Conservation (phyloP, 106 monocot genomes). For the Vanilla planifolia region DNA sequence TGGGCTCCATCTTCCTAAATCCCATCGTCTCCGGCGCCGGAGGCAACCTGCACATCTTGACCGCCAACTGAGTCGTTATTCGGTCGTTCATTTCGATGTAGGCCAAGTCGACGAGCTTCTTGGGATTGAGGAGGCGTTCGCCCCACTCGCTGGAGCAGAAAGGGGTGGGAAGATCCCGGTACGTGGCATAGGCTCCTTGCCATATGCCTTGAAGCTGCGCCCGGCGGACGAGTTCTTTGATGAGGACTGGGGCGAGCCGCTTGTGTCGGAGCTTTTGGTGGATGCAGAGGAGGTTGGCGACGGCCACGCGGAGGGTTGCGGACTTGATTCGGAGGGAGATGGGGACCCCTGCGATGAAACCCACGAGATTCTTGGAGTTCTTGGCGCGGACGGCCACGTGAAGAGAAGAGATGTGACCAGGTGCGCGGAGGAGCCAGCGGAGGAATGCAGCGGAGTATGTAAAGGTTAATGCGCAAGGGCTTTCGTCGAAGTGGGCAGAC, state of each 20-base stretch:
- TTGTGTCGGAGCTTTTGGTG: slow-evolving; percentile 75
- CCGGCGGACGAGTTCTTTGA: slow-evolving; percentile 53
- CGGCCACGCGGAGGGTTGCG: slow-evolving; percentile 45
- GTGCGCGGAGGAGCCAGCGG: slow-evolving; percentile 65
- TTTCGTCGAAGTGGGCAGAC: slow-evolving; percentile 60
- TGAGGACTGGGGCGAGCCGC: slow-evolving; percentile 63
- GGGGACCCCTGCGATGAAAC: slow-evolving; percentile 70
- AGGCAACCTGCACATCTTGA: too few species aligned
- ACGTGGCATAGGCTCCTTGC: slow-evolving; percentile 64
- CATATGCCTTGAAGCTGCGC: slow-evolving; percentile 57
- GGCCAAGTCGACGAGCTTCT: slow-evolving; percentile 65
- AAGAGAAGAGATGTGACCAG: slow-evolving; percentile 41
- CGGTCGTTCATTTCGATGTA: slow-evolving; percentile 42
- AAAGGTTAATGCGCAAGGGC: slow-evolving; percentile 52
- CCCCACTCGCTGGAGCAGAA: slow-evolving; percentile 49
- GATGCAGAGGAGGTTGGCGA: slow-evolving; percentile 64
- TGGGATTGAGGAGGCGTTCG: slow-evolving; percentile 67
- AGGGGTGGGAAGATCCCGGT: slow-evolving; percentile 50
- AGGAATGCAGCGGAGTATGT: slow-evolving; percentile 71
- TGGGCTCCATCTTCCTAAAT: slow-evolving; percentile 54
- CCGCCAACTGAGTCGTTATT: too few species aligned
- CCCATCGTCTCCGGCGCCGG: slow-evolving; percentile 27
- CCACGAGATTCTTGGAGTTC: slow-evolving; percentile 58
- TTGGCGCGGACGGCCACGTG: slow-evolving; percentile 69
- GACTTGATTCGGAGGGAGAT: slow-evolving; percentile 40